Percentiles rank a stretch among this genome's conserved stretches.
phyloP scores from a whole-genome alignment of 2,329 filamentous ascomycete species.

The Diaporthe sp. region DNA sequence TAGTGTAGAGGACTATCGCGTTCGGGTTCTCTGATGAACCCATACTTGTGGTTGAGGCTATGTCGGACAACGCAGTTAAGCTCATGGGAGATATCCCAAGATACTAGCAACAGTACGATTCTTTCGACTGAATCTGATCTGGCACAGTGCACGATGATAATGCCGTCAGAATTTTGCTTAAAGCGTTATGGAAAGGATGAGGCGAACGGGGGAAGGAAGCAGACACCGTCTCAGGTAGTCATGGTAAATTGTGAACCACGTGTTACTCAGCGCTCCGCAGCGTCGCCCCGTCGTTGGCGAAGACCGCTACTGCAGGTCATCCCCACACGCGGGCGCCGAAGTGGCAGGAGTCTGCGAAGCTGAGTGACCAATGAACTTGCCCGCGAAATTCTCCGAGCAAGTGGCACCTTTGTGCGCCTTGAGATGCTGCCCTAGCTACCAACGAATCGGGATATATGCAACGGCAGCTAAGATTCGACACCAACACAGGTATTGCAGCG shows the following conservation, averaged over 20 bases:
- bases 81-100: neutral
- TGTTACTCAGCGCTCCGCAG: conserved; percentile 13
- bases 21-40: conserved; percentile 46
- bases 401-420: neutral
- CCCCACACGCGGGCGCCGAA: neutral
- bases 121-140: neutral
- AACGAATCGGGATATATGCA: conserved; percentile 1
- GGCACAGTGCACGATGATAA: neutral
- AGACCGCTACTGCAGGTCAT: conserved; percentile 15
- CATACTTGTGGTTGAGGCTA: conserved; percentile 33
- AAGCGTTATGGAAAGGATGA: neutral
- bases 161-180: neutral
- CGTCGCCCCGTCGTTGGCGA: neutral
- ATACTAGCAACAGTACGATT: neutral
- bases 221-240: neutral
- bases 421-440: conserved; percentile 1
- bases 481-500: neutral
- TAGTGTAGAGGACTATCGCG: conserved; percentile 76
- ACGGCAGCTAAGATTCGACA: neutral
- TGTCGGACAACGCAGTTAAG: neutral
- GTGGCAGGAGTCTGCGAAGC: conserved; percentile 28
- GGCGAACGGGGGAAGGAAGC: neutral
- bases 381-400: neutral
- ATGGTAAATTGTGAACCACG: neutral
- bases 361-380: neutral